A percentile compares a stretch with the other conserved stretches of the same genome.
Evolutionary conservation across 108 stramenopile genomes (phyloP).

Genomic region (Ochromonas danica): DNA sequence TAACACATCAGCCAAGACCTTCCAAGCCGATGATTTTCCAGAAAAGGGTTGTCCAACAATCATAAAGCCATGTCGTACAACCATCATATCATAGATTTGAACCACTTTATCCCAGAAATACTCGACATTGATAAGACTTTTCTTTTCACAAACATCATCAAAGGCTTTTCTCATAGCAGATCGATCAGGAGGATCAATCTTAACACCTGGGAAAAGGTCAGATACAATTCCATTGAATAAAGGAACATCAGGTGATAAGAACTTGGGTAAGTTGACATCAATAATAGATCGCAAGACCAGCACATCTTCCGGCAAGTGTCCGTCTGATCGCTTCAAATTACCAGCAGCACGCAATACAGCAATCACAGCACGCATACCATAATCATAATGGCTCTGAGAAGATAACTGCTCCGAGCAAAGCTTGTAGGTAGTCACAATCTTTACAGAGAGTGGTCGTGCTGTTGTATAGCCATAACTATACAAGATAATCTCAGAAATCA

Average conservation of each 20-base stretch:
- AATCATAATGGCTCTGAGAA: conserved; percentile 67
- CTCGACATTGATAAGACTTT: conserved; percentile 54
- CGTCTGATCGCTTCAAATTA: conserved; percentile 63
- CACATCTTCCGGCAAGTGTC: conserved; percentile 60
- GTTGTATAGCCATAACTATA: conserved; percentile 67
- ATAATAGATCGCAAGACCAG: conserved; percentile 65
- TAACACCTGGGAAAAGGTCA: conserved; percentile 66
- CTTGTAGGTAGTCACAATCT: conserved; percentile 69
- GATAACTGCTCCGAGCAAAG: conserved; percentile 71
- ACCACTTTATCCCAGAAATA: conserved; percentile 68
- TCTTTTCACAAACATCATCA: conserved; percentile 44
- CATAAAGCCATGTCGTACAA: conserved; percentile 73
- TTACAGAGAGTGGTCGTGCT: conserved; percentile 58
- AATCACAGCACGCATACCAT: conserved; percentile 70
- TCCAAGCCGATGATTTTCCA: conserved; percentile 64
- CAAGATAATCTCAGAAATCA: conserved; percentile 69
- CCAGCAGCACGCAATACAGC: conserved; percentile 68
- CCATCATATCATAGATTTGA: conserved; percentile 74
- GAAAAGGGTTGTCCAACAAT: conserved; percentile 66
- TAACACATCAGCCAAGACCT: conserved; percentile 48
- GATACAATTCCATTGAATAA: conserved; percentile 66
- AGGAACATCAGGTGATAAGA: conserved; percentile 64
- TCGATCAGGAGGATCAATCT: conserved; percentile 59
- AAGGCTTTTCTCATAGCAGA: conserved; percentile 52
- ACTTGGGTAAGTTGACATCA: conserved; percentile 71